Evolutionary conservation across 2,329 filamentous ascomycete species (phyloP).

Genomic region (Elsinoe ampelina): DNA sequence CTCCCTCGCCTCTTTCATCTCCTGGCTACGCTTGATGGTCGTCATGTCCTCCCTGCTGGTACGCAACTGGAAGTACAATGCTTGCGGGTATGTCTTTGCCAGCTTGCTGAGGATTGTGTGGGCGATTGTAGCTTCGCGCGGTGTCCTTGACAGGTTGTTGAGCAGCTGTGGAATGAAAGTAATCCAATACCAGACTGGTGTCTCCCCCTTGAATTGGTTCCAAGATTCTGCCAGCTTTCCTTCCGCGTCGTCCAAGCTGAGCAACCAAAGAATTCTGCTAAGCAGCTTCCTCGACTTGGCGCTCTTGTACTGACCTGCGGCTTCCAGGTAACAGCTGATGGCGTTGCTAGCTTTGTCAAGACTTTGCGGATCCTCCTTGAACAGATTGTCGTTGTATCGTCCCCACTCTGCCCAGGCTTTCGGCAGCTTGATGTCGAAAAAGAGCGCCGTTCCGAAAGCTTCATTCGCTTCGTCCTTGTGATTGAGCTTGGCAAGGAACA

Average conservation of each 20-base stretch:
- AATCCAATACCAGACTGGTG: conserved; percentile 98
- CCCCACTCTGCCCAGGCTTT: conserved; percentile 99
- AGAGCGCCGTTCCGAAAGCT: conserved; percentile 88
- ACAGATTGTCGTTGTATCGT: conserved; percentile 92
- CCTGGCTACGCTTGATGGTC: conserved; percentile 81
- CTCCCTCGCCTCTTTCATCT: conserved; percentile 47
- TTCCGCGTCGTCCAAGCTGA: conserved; percentile 85
- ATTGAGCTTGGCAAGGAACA: conserved; percentile 92
- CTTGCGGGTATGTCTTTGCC: conserved; percentile 87
- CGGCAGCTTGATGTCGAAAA: conserved; percentile 88
- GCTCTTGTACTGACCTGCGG: conserved; percentile 92
- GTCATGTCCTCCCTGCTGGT: conserved; percentile 92
- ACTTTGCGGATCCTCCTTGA: conserved; percentile 80
- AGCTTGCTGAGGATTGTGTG: conserved; percentile 84
- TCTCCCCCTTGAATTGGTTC: conserved; percentile 94
- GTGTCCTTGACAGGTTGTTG: conserved; percentile 71
- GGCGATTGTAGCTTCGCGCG: conserved; percentile 72
- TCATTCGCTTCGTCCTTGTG: conserved; percentile 87
- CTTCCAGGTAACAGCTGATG: conserved; percentile 91
- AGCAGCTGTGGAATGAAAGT: conserved; percentile 96
- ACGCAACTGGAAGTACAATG: conserved; percentile 88
- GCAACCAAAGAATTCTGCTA: conserved; percentile 85
- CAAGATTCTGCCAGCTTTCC: conserved; percentile 78
- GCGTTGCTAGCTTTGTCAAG: conserved; percentile 81
- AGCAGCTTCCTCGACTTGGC: conserved; percentile 91